phyloP scores from a whole-genome alignment of 352 stramenopile genomes.

The Elongisporangium anandrum region DNA sequence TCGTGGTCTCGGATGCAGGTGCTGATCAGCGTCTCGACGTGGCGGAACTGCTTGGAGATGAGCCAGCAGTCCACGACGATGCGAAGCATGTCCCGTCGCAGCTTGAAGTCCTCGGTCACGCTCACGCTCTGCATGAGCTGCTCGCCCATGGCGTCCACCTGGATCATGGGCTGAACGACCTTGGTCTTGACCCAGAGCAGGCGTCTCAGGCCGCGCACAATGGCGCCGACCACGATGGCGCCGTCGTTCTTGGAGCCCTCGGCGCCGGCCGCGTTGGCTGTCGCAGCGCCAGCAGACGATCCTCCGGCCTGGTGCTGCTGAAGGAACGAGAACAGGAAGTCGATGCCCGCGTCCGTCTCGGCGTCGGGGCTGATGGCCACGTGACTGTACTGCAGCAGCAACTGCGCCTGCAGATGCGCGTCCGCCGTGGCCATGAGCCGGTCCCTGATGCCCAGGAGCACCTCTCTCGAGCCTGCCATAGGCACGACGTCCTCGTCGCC shows the following conservation, averaged over 20 bases:
- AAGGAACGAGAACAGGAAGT: slow-evolving; percentile 80
- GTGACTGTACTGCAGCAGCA: slow-evolving; percentile 56
- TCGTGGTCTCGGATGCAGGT: slow-evolving; percentile 60
- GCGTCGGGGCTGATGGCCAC: slow-evolving; percentile 35
- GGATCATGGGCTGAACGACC: slow-evolving; percentile 78
- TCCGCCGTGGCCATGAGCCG: slow-evolving; percentile 36
- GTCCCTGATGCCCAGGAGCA: slow-evolving; percentile 16
- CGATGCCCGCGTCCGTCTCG: slow-evolving; percentile 54
- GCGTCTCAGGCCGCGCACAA: slow-evolving; percentile 53
- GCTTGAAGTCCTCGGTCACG: slow-evolving; percentile 69
- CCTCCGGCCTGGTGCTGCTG: slow-evolving; percentile 44
- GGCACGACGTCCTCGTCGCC: too few relatives aligned
- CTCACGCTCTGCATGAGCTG: slow-evolving; percentile 77
- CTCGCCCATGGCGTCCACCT: slow-evolving; percentile 72
- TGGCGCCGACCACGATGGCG: slow-evolving; percentile 60
- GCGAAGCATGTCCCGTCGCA: slow-evolving; percentile 63
- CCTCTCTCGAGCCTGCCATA: too few relatives aligned
- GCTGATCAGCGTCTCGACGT: slow-evolving; percentile 36
- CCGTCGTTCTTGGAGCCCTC: slow-evolving; percentile 14
- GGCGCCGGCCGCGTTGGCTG: slow-evolving; percentile 12
- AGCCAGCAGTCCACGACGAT: slow-evolving; percentile 74
- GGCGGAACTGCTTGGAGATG: slow-evolving; percentile 24
- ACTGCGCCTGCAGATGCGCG: slow-evolving; percentile 54
- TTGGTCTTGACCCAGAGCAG: slow-evolving; percentile 53
- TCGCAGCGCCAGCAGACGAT: slow-evolving; percentile 2